Conservation (phyloP, 179 eudicot species). For the Nepenthes alata region DNA sequence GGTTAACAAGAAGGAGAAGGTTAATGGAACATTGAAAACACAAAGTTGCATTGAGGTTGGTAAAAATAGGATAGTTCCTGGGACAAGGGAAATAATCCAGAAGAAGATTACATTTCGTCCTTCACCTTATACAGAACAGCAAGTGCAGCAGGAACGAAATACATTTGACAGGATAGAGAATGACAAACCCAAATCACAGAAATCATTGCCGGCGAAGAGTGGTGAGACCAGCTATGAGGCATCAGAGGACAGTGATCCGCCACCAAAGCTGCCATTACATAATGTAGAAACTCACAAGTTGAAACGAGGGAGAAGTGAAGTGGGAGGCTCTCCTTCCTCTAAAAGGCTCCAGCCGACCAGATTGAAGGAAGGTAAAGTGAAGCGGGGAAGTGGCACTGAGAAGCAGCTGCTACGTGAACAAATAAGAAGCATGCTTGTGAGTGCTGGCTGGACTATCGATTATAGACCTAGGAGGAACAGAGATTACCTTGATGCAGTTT, state of each 20-base stretch:
- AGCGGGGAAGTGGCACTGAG: constrained; percentile 87
- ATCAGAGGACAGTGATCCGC: constrained; percentile 36
- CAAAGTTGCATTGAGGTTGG: constrained; percentile 21
- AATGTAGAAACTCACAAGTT: constrained; percentile 21
- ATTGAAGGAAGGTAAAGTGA: constrained; percentile 44
- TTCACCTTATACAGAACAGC: constrained; percentile 31
- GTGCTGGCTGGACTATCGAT: constrained; percentile 94
- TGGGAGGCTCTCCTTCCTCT: constrained; percentile 25
- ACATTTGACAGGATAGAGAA: constrained; percentile 16
- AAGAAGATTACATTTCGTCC: constrained; percentile 23
- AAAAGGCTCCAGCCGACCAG: constrained; percentile 30
- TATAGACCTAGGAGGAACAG: constrained; percentile 89
- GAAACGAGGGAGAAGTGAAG: constrained; percentile 35
- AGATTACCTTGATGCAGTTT: constrained; percentile 91
- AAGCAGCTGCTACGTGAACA: constrained; percentile 84
- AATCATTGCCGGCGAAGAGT: constrained; percentile 18
- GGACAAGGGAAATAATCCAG: constrained; percentile 25
- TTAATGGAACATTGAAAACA: constrained; percentile 16
- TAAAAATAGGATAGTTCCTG: constrained; percentile 27
- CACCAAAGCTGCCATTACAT: constrained; percentile 20
- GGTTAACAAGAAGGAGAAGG: constrained; percentile 60
- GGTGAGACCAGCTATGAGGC: constrained; percentile 35
- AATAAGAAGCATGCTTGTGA: constrained; percentile 63
- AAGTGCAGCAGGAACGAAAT: constrained; percentile 23
- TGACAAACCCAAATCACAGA: constrained; percentile 23